These are phyloP conservation scores for Afroboletus lepidellus DNA, from an alignment of 1,284 basidiomycete species.

Conservation along the genomic window DNA sequence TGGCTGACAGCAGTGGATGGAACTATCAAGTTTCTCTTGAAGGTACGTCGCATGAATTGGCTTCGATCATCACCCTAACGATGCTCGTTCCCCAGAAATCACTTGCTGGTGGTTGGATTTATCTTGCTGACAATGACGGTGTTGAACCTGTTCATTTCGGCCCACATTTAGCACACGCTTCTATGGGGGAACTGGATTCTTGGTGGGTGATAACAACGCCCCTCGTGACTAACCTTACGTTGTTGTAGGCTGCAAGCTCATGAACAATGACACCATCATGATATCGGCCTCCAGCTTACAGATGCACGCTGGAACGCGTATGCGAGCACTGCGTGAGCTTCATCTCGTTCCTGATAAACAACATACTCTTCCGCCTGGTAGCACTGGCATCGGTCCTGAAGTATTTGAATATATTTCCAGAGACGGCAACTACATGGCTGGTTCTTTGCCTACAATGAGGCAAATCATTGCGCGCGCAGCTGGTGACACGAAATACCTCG, in stretches of 20 bases:
- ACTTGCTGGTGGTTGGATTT: slow-evolving; percentile 57
- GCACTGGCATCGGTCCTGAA: slow-evolving; percentile 64
- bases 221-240: slow-evolving; percentile 4
- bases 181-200: slow-evolving; percentile 73
- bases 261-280: slow-evolving; percentile 66
- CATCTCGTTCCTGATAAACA: slow-evolving; percentile 33
- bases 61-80: background rate
- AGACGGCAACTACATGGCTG: slow-evolving; percentile 54
- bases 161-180: slow-evolving; percentile 71
- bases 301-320: slow-evolving; percentile 80
- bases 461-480: slow-evolving; percentile 59
- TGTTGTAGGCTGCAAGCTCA: slow-evolving; percentile 52
- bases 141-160: slow-evolving; percentile 47
- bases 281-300: slow-evolving; percentile 56
- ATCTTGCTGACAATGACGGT: slow-evolving; percentile 56
- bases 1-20: slow-evolving; percentile 71
- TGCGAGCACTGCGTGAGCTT: slow-evolving; percentile 59
- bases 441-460: slow-evolving; percentile 30
- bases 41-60: slow-evolving; percentile 34
- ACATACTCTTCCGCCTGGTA: slow-evolving; percentile 23
- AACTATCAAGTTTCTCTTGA: slow-evolving; percentile 55
- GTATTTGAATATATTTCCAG: slow-evolving; percentile 55
- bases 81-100: slow-evolving; percentile 45
- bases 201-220: slow-evolving; percentile 35
- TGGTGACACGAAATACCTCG: slow-evolving; percentile 46